Conservation (phyloP, 139 green algal genomes). For the Gonium pectorale region DNA sequence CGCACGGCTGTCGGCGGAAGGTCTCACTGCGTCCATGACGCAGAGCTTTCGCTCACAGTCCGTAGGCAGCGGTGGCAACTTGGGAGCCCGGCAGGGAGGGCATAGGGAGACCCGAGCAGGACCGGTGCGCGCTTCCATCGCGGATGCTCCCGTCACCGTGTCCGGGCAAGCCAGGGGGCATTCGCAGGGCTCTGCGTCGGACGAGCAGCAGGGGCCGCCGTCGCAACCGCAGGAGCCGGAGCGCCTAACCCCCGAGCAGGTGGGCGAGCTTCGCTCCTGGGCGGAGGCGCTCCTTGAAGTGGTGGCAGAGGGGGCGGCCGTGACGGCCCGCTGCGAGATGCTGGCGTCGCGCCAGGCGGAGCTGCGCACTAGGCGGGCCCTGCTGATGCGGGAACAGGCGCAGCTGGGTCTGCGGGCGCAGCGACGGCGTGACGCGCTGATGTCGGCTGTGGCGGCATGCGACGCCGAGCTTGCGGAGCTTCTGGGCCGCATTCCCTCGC, state of each 20-base stretch:
- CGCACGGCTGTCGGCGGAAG: too few species aligned
- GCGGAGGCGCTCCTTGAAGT: neutral
- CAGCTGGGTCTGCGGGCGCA: conserved; percentile 13
- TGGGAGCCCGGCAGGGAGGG: too few species aligned
- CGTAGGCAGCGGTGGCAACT: too few species aligned
- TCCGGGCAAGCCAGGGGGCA: too few species aligned
- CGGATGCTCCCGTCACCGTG: too few species aligned
- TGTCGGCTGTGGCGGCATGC: conserved; percentile 7
- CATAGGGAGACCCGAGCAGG: too few species aligned
- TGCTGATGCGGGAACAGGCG: conserved; percentile 5
- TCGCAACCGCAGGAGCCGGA: neutral
- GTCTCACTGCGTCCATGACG: too few species aligned
- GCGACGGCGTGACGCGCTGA: conserved; percentile 6
- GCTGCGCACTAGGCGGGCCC: neutral
- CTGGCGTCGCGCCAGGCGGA: neutral
- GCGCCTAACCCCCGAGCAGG: neutral
- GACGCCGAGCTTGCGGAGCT: conserved; percentile 27
- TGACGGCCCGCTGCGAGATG: conserved; percentile 15
- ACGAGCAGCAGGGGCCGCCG: neutral
- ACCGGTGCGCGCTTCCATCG: too few species aligned
- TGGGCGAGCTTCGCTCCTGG: neutral
- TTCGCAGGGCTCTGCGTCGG: too few species aligned
- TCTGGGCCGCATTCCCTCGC: neutral
- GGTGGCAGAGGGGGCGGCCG: neutral
- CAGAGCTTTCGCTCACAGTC: too few species aligned